Evolutionary conservation across 2,329 filamentous ascomycete species (phyloP), one percentile per base, ranked within the genome.

Genomic region (Chalaropsis thielavioides): DNA sequence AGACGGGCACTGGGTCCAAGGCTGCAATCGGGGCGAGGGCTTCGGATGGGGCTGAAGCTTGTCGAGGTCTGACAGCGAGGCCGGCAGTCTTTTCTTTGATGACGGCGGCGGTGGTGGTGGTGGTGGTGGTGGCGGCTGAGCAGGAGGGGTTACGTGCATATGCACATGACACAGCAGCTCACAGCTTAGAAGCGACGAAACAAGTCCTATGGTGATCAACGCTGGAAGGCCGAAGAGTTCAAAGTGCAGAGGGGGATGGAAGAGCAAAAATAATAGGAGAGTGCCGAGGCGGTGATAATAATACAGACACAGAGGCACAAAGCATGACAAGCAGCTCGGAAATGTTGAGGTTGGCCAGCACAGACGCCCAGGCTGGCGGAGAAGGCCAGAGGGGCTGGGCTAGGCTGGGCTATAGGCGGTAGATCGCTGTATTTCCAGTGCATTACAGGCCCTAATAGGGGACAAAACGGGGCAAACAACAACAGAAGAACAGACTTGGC

Each of bases 131-230:
- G 60, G 46, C 71, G 69, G 66, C 69, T 64, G 64, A 67, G 62
- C 60, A 51, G 61, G 64, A 60, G 63, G 63, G 63, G 51, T 35
- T 51, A 59, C 59, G 62, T 62, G 65, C 56, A 67, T 56, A 67
- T 67, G 65, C 65, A 67, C 65, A 56, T 67, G 62, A 64, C 65
- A 67, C 46, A 64, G 65, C 62, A 67, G 62, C 65, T 67, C 65
- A 62, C 63, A 64, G 65, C 65, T 64, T 56, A 64, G 49, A 62
- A 67, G 65, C 56, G 62, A 67, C 56, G 65, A 56, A 49, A 64
- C 51, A 54, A 67, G 54, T 67, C 65, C 56, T 60, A 66, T 62
- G 63, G 60, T 64, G 65, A 63, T 49, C 54, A 61, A 67, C 62
- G 60, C 54, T 61, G 40, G 19, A 61, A 43, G 19, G 40, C 59